These are phyloP conservation scores for Cladosporium sp. DNA, from an alignment of 2,329 filamentous ascomycete genomes.

Conservation along the genomic window DNA sequence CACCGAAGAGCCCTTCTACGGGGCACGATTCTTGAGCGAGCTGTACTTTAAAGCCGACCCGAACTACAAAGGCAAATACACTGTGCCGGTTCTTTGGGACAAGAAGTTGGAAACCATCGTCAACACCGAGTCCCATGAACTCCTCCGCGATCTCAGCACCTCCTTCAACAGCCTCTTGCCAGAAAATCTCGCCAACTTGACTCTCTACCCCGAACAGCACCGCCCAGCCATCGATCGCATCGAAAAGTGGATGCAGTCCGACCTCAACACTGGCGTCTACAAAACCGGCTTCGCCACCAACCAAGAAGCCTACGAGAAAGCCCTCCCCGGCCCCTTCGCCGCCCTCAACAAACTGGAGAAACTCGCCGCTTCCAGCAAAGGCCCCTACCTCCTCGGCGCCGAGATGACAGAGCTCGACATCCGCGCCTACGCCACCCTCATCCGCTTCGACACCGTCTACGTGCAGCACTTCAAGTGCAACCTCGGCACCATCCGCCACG, in stretches of 20 bases:
- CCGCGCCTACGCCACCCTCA: slow-evolving; percentile 56
- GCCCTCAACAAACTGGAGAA: slow-evolving; percentile 60
- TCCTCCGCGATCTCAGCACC: slow-evolving; percentile 59
- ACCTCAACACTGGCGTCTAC: slow-evolving; percentile 63
- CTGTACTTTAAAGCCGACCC: slow-evolving; percentile 63
- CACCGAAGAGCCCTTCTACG: slow-evolving; percentile 61
- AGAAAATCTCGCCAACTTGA: slow-evolving; percentile 43
- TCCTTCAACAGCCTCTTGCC: slow-evolving; percentile 55
- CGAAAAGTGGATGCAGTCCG: slow-evolving; percentile 54
- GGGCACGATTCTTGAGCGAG: slow-evolving; percentile 59
- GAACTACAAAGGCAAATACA: slow-evolving; percentile 61
- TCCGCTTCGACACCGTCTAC: slow-evolving; percentile 58
- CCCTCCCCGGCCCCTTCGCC: slow-evolving; percentile 57
- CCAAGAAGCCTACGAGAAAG: slow-evolving; percentile 58
- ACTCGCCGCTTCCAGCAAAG: slow-evolving; percentile 47
- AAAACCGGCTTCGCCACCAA: slow-evolving; percentile 59
- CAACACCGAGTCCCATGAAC: slow-evolving; percentile 61
- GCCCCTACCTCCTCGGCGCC: slow-evolving; percentile 58
- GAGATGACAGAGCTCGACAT: slow-evolving; percentile 62
- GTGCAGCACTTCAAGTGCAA: slow-evolving; percentile 68
- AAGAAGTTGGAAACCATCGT: slow-evolving; percentile 57
- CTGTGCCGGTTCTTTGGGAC: slow-evolving; percentile 64
- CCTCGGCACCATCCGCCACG: slow-evolving; percentile 56
- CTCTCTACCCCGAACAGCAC: slow-evolving; percentile 56
- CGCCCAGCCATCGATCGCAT: slow-evolving; percentile 54